These are phyloP conservation scores for Solanum raphanifolium DNA, from an alignment of 257 asterid species.

Conservation along the genomic window DNA sequence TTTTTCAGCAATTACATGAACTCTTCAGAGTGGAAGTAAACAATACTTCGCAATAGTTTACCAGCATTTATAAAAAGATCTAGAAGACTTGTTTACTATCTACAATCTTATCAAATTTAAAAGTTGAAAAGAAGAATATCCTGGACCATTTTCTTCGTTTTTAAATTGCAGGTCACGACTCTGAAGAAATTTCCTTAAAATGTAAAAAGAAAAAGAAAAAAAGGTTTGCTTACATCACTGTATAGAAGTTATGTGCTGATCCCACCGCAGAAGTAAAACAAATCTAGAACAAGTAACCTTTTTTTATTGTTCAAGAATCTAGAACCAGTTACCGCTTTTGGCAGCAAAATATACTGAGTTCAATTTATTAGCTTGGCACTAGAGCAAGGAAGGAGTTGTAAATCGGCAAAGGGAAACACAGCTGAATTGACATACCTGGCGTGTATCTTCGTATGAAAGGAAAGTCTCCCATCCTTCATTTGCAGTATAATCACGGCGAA, in stretches of 20 bases:
- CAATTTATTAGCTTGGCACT: background rate
- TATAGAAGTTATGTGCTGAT: background rate
- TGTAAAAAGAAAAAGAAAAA: background rate
- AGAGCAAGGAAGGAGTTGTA: background rate
- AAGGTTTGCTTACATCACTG: background rate
- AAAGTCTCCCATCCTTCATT: constrained; percentile 99
- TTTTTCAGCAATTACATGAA: background rate
- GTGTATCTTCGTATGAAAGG: constrained; percentile 91
- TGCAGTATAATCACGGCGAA: constrained; percentile 97
- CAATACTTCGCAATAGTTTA: background rate
- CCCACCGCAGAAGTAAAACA: background rate
- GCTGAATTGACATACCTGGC: constrained; percentile 46
- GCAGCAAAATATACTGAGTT: background rate
- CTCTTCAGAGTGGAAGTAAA: background rate
- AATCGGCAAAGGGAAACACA: background rate
- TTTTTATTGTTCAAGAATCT: background rate
- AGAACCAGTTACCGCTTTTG: background rate
- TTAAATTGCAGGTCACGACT: background rate
- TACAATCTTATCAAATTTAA: background rate
- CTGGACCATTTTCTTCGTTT: background rate
- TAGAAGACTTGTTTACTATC: background rate
- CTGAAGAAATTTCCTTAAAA: background rate
- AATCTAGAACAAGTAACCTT: background rate
- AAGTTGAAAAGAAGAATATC: background rate
- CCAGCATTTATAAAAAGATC: background rate